Evolutionary conservation across 805 yeast genomes (phyloP).

Genomic region (Yarrowia yakushimensis): DNA sequence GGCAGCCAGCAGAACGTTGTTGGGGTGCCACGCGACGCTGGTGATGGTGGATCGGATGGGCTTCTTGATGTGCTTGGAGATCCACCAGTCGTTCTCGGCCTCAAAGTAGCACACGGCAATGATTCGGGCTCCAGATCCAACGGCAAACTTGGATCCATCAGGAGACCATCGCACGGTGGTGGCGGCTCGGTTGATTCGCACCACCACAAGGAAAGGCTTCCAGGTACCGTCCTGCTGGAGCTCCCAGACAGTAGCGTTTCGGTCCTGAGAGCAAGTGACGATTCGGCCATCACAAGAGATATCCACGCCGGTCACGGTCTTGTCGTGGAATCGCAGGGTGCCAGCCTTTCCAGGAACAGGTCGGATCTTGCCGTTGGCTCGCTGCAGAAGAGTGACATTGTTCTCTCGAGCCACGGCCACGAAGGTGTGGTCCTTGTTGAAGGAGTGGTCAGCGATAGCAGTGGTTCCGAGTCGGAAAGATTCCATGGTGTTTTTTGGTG

Average conservation of each 20-base stretch:
- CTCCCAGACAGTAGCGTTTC: constrained; percentile 97
- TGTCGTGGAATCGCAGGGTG: constrained; percentile 56
- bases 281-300: constrained; percentile 76
- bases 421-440: constrained; percentile 59
- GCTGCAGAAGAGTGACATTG: constrained; percentile 46
- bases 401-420: constrained; percentile 82
- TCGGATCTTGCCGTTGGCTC: constrained; percentile 2
- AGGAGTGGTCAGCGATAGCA: constrained; percentile 90
- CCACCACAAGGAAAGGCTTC: constrained; percentile 86
- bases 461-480: constrained; percentile 54
- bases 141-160: constrained; percentile 91
- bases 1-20: constrained; percentile 77
- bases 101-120: constrained; percentile 96
- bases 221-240: constrained; percentile 57
- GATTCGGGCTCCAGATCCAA: constrained; percentile 90
- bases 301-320: constrained; percentile 91
- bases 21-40: constrained; percentile 88
- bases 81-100: constrained; percentile 98
- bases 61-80: constrained; percentile 92
- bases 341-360: constrained; percentile 24
- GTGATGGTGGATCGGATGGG: constrained; percentile 88
- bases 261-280: constrained; percentile 95
- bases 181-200: constrained; percentile 93
- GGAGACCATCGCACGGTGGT: constrained; percentile 95
- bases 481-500: not conserved